These are phyloP conservation scores for Hanseniaspora mollemarum DNA, from an alignment of 805 yeast species.

Conservation along the genomic window DNA sequence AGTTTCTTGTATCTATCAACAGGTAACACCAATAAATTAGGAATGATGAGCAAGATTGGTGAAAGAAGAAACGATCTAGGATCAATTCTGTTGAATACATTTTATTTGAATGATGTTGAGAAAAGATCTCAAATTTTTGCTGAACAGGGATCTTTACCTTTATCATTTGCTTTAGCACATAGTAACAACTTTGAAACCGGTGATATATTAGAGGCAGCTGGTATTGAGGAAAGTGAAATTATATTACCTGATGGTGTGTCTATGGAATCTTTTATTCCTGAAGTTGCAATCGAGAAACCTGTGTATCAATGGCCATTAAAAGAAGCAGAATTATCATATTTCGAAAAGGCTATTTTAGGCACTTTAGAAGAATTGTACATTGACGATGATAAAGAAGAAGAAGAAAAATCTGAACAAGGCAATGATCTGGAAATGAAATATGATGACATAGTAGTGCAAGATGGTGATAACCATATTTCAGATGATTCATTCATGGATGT, in stretches of 20 bases:
- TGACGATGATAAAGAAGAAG: constrained; percentile 30
- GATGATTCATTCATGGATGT: constrained; percentile 81
- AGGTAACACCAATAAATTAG: constrained; percentile 65
- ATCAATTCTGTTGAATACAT: constrained; percentile 70
- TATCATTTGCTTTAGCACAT: constrained; percentile 89
- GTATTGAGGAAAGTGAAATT: constrained; percentile 50
- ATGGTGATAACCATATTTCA: constrained; percentile 41
- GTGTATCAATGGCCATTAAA: constrained; percentile 70
- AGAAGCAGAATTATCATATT: constrained; percentile 60
- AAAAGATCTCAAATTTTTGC: constrained; percentile 64
- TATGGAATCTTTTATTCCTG: constrained; percentile 35
- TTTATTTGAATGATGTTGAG: constrained; percentile 63
- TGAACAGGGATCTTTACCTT: constrained; percentile 68
- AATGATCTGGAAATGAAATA: constrained; percentile 26
- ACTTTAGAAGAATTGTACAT: constrained; percentile 55
- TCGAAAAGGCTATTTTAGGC: constrained; percentile 74
- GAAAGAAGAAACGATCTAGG: constrained; percentile 73
- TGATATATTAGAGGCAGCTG: constrained; percentile 59
- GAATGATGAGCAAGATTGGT: constrained; percentile 80
- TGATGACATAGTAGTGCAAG: constrained; percentile 30
- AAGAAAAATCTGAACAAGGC: constrained; percentile 20
- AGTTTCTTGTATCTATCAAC: constrained; percentile 77
- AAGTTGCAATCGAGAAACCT: constrained; percentile 39
- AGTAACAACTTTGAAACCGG: constrained; percentile 73
- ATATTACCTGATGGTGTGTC: constrained; percentile 45